These are phyloP conservation scores for Metarhizium sp. DNA, from an alignment of 2,329 filamentous ascomycete species.

Conservation along the genomic window DNA sequence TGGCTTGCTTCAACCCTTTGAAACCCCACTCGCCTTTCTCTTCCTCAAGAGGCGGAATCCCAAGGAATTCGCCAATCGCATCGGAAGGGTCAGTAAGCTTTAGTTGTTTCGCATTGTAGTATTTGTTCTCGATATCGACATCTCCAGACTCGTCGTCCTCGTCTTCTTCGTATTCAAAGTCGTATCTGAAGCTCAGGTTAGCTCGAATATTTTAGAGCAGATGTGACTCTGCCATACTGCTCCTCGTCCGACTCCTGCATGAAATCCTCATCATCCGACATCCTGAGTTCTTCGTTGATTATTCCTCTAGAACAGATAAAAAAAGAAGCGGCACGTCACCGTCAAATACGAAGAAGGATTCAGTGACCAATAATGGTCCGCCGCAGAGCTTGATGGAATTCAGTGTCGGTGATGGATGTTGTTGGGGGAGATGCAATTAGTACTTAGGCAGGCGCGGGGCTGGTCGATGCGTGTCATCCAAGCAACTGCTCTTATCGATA, in stretches of 20 bases:
- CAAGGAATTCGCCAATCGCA: conserved; percentile 87
- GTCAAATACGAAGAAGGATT: conserved; percentile 2
- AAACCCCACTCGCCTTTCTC: conserved; percentile 99
- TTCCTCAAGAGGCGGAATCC: conserved; percentile 69
- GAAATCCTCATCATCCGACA: conserved; percentile 44
- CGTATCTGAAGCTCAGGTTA: conserved; percentile 48
- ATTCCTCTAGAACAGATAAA: background rate
- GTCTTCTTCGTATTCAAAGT: conserved; percentile 94
- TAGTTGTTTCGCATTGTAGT: conserved; percentile 98
- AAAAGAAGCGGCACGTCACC: background rate
- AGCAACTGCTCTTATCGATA: background rate
- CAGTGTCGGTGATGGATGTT: background rate
- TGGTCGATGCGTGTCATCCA: background rate
- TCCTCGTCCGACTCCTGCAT: conserved; percentile 40
- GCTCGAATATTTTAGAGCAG: background rate
- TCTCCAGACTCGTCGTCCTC: conserved; percentile 82
- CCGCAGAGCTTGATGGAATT: background rate
- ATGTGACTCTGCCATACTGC: conserved; percentile 22
- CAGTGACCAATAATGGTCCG: background rate
- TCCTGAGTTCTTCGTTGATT: conserved; percentile 14
- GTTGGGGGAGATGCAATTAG: background rate
- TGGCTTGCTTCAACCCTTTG: conserved; percentile 95
- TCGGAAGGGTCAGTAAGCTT: conserved; percentile 80
- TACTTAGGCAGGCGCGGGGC: background rate
- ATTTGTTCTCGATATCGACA: conserved; percentile 97